Base-by-base conservation (phyloP, 1,284 basidiomycete species). In the Ustanciosporium gigantosporum region DNA sequence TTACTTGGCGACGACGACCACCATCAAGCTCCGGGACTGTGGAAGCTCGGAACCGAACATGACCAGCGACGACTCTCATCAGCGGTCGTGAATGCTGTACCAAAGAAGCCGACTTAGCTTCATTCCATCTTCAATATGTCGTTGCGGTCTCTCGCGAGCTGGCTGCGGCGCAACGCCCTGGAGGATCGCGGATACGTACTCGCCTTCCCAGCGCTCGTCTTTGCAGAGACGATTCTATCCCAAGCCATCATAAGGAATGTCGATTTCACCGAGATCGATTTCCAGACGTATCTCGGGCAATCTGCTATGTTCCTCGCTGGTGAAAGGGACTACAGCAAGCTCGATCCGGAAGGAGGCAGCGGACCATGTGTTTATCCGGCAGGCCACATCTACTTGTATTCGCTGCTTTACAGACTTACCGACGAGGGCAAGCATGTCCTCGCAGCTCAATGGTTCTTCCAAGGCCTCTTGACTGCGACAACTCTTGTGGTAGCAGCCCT, bases 341-440 rank as follows among this genome's bases (percentile, higher is more conserved):
- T 99, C 51, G 56, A 72, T 19, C 69, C 69, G 0, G 82, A 84
- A 50, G 94, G 94, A 0, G 92, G 91, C 7, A 96, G 91, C 3
- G 95, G 95, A 5, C 91, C 90, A 5, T 82, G 95, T 14, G 93
- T 97, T 31, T 99, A 99, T 79, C 95, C 95, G 2, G 95, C 93
- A 15, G 88, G 91, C 2, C 92, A 96, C 77, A 82, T 98, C 43
- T 86, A 89, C 73, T 84, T 95, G 56, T 92, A 94, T 78, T 82
- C 85, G 3, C 58, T 85, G n/a, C 80, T 98, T 0, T 84, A 89
- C 75, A 72, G 76, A 24, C 72, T 91, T 29, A 90, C 88, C 6
- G 70, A 84, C 36, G 81, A 78, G 14, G 89, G 89, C 14, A 5
- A 15, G 0, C 31, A 88, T 66, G 80, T 95, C 46, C 76, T 79